Base-by-base conservation (phyloP, 208 protist genomes). In the Acanthamoeba triangularis region DNA sequence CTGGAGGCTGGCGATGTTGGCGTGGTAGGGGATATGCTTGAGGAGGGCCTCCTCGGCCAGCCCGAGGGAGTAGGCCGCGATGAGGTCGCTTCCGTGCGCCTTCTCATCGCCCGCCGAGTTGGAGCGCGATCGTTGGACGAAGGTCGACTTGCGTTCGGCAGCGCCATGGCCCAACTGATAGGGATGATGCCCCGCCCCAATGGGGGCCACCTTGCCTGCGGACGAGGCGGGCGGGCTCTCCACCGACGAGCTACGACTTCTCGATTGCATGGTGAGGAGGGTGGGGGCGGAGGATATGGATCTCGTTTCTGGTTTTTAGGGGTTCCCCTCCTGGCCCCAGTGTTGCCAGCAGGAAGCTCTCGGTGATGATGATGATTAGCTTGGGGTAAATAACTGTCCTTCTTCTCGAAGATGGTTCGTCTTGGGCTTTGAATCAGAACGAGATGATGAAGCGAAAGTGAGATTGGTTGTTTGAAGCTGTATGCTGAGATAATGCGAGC, bases 11-110 rank as follows among this genome's bases (percentile, higher is more conserved):
- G 80, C 80, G n/a, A 88, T 14, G 30, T 23, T 41, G 23, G 30
- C 28, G 80, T 88, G 74, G 33, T 33, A n/a, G 7, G 49, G 49
- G 49, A 88, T 63, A 1, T 37, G 80, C 49, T 88, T 54, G n/a
- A 63, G 33, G n/a, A 63, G 14, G 80, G 49, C 41, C 49, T 63
- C 80, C 25, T 88, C 30, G 41, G 41, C 52, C 14, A 88, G 80
- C 4, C 80, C 80, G 47, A 88, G 80, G 6, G 80, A 88, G 35
- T 88, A 88, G 23, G 80, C 80, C 13, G 80, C 80, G 41, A 88
- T 88, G 47, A 88, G 49, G 49, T 88, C 80, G 49, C 80, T 88
- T 18, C 49, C 52, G 2, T 16, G 37, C 2, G 65, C 1, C 65
- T 84, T 88, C 30, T 88, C 44, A 2, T 88, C 80, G 44, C 80